phyloP scores from a whole-genome alignment of 176 grass and related monocot genomes.

The Musa itinerans region DNA sequence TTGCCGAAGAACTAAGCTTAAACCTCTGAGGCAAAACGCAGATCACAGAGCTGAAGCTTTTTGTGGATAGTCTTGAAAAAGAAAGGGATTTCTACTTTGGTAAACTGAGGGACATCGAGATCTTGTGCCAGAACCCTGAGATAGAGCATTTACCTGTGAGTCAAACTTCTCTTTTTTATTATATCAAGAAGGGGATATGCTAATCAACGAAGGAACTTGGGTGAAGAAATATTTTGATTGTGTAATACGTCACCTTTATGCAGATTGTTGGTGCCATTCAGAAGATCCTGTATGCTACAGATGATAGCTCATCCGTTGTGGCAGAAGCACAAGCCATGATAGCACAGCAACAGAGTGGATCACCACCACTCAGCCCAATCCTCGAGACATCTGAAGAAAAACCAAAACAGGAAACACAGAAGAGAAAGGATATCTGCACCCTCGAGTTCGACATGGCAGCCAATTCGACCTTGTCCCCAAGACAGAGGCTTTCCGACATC shows the following conservation, averaged over 20 bases:
- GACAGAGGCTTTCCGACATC: slow-evolving; percentile 76
- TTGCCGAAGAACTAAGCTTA: too few relatives aligned
- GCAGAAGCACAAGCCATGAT: slow-evolving; percentile 62
- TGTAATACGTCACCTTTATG: not conserved
- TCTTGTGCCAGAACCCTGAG: slow-evolving; percentile 70
- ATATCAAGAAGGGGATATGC: not conserved
- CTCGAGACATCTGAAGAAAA: slow-evolving; percentile 50
- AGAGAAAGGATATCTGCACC: slow-evolving; percentile 74
- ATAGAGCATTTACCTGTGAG: slow-evolving; percentile 64
- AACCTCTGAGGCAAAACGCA: slow-evolving; percentile 20
- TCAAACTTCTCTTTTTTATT: not conserved
- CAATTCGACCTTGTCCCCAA: slow-evolving; percentile 32
- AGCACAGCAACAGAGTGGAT: slow-evolving; percentile 37
- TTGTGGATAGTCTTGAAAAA: slow-evolving; percentile 92
- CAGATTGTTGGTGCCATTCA: slow-evolving; percentile 61
- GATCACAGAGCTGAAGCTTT: slow-evolving; percentile 88
- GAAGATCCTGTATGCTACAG: slow-evolving; percentile 65
- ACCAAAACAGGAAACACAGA: slow-evolving; percentile 39
- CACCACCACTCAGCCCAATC: slow-evolving; percentile 56
- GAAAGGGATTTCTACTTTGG: slow-evolving; percentile 96
- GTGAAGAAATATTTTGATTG: not conserved
- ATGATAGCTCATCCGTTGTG: slow-evolving; percentile 31
- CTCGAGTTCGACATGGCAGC: slow-evolving; percentile 58
- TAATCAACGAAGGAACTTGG: not conserved
- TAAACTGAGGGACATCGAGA: slow-evolving; percentile 88